Evolutionary conservation across 2,329 filamentous ascomycete species (phyloP).

Genomic region (Lecanicillium sp.): DNA sequence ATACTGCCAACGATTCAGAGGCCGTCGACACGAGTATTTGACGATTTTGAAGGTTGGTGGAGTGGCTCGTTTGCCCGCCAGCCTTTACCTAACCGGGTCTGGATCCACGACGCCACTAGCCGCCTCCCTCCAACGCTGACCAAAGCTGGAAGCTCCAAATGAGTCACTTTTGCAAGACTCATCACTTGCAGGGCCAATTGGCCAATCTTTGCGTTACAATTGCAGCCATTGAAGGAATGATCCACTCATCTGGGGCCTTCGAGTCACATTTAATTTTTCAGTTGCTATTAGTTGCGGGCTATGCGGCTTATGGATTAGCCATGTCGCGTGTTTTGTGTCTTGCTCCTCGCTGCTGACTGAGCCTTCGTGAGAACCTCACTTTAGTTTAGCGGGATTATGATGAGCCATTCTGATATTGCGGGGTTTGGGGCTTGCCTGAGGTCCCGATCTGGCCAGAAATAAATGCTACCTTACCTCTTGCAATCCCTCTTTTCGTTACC

Average conservation of each 20-base stretch:
- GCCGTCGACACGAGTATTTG: not conserved
- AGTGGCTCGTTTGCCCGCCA: not conserved
- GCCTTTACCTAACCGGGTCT: slow-evolving; percentile 9
- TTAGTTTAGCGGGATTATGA: not conserved
- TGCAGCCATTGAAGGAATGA: not conserved
- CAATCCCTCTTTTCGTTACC: no score
- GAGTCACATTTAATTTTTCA: slow-evolving; percentile 8
- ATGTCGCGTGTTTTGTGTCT: not conserved
- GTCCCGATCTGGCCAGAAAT: no score
- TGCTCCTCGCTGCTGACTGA: no score
- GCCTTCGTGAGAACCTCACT: not conserved
- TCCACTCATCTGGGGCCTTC: slow-evolving; percentile 3
- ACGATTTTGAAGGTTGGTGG: slow-evolving; percentile 15
- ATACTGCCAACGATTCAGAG: not conserved
- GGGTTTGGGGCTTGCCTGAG: not conserved
- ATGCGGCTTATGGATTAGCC: not conserved
- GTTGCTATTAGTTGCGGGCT: not conserved
- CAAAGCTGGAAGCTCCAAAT: slow-evolving; percentile 6
- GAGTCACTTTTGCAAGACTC: slow-evolving; percentile 8
- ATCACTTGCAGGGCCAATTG: slow-evolving; percentile 5
- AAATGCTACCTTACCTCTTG: no score
- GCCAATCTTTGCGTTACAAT: not conserved
- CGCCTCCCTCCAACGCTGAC: slow-evolving; percentile 5
- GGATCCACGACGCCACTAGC: slow-evolving; percentile 12
- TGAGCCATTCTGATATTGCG: not conserved